phyloP scores from a whole-genome alignment of 148 eudicot species.

The Polygonum aviculare region DNA sequence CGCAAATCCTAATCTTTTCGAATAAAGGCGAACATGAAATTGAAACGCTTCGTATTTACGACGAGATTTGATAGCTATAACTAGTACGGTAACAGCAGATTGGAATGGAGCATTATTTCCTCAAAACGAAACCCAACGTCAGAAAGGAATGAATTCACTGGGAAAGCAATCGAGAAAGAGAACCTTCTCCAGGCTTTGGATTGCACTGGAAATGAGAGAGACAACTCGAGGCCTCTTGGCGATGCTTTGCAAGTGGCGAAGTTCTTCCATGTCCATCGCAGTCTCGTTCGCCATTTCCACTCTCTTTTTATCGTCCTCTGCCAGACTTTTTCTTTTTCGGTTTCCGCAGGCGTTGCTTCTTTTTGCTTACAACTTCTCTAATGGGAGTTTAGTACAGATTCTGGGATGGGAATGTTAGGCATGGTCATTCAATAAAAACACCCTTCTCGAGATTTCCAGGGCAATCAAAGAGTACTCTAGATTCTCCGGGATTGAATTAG shows the following conservation, averaged over 20 bases:
- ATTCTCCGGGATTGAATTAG: no score
- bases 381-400: no score
- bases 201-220: conserved; percentile 65
- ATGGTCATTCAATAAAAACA: no score
- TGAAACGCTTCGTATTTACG: background rate
- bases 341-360: background rate
- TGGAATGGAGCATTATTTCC: background rate
- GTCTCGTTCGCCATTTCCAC: conserved; percentile 45
- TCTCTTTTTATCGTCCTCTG: background rate
- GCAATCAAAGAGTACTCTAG: no score
- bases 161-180: background rate
- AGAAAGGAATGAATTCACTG: background rate
- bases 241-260: conserved; percentile 49
- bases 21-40: background rate
- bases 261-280: conserved; percentile 59
- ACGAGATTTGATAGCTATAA: background rate
- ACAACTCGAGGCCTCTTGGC: conserved; percentile 70
- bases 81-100: no score
- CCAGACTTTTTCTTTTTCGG: background rate
- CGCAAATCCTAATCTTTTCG: background rate
- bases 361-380: background rate
- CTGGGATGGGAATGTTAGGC: no score
- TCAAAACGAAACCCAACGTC: background rate
- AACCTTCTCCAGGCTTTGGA: conserved; percentile 55
- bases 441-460: no score